These are phyloP conservation scores for Solanum pennellii DNA, from an alignment of 257 asterid genomes.

Conservation along the genomic window DNA sequence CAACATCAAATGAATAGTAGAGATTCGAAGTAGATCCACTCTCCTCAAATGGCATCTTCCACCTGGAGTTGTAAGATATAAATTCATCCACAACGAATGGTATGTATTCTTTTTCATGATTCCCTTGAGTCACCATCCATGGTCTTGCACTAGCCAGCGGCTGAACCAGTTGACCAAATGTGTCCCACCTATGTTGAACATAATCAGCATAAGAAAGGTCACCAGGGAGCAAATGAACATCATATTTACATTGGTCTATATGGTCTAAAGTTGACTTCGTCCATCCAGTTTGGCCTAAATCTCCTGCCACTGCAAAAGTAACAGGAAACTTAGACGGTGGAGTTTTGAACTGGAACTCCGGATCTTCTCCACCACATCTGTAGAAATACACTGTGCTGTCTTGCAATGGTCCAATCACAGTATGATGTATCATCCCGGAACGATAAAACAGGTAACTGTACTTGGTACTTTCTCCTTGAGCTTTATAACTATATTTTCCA, in stretches of 20 bases:
- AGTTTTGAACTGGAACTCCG: conserved; percentile 74
- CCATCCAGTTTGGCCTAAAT: conserved; percentile 96
- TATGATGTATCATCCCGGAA: conserved; percentile 77
- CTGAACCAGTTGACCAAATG: conserved; percentile 85
- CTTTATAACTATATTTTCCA: conserved; percentile 29
- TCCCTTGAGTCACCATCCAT: conserved; percentile 99
- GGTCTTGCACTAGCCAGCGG: conserved; percentile 94
- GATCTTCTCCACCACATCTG: conserved; percentile 68
- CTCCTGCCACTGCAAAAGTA: conserved; percentile 86
- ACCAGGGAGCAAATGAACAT: conserved; percentile 82
- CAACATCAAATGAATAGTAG: conserved; percentile 83
- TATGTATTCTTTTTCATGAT: conserved; percentile 73
- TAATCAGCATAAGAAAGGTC: conserved; percentile 93
- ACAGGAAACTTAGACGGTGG: conserved; percentile 83
- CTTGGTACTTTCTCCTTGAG: conserved; percentile 58
- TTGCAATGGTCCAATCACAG: conserved; percentile 75
- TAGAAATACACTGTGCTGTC: conserved; percentile 56
- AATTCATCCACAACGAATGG: conserved; percentile 44
- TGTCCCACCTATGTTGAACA: conserved; percentile 76
- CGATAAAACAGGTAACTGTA: conserved; percentile 51
- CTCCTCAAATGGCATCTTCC: conserved; percentile 94
- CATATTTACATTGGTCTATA: conserved; percentile 49
- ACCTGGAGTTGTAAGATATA: conserved; percentile 70
- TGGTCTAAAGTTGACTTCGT: conserved; percentile 78
- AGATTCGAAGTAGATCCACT: conserved; percentile 74